phyloP scores from a whole-genome alignment of 139 green algal species.

The Micromonas commoda region DNA sequence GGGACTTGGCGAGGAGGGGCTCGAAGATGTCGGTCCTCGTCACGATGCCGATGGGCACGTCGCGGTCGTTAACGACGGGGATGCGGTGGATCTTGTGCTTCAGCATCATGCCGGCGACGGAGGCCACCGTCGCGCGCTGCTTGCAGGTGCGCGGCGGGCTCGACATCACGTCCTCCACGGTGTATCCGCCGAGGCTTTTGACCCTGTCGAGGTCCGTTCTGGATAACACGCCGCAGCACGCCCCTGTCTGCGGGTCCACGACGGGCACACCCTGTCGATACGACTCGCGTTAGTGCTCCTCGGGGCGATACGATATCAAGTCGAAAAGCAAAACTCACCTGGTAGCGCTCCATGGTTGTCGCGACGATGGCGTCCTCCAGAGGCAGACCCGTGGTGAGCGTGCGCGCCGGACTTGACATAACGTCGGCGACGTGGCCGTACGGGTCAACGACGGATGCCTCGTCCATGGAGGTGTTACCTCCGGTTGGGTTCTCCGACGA shows the following conservation, averaged over 20 bases:
- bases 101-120: conserved; percentile 38
- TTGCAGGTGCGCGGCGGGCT: no score
- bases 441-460: neutral
- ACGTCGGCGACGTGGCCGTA: neutral
- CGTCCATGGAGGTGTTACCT: neutral
- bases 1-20: conserved; percentile 31
- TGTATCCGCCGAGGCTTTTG: neutral
- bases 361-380: neutral
- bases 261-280: neutral
- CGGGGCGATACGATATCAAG: no score
- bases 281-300: no score
- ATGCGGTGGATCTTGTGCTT: conserved; percentile 48
- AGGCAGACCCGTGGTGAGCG: neutral
- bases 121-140: conserved; percentile 23
- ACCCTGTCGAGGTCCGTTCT: neutral
- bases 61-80: conserved; percentile 49
- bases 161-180: neutral
- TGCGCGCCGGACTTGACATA: neutral
- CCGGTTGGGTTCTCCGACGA: neutral
- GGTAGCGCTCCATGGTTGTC: neutral
- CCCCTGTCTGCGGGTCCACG: neutral
- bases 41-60: conserved; percentile 48
- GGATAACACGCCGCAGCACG: neutral
- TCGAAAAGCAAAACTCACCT: no score
- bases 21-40: conserved; percentile 57